Base-by-base conservation (phyloP, 306 rosid genomes). In the Vicia villosa region DNA sequence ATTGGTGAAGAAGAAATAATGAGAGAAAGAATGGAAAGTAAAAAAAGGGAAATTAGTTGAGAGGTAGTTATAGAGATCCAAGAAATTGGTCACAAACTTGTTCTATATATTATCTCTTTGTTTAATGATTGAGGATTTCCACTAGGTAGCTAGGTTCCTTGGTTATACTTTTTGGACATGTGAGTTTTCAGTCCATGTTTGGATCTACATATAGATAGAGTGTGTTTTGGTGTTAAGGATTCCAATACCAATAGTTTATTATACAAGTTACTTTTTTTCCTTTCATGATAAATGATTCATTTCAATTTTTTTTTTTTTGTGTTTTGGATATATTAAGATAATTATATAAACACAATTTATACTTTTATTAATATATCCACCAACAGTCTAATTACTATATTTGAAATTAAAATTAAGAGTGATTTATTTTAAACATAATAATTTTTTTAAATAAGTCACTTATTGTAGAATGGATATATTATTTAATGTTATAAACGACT, bases 51-150 rank as follows among this genome's bases (percentile, higher is more conserved):
- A 58, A 54, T 37, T 50, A 24, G 65, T 69, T 70, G 50, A 36
- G 73, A 42, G 68, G 68, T 38, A 56, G 77, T 59, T 66, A 72
- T 60, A 76, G 68, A 72, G 73, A 68, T 72, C 78, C 65, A 3
- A 61, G 42, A 57, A 62, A 38, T 47, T 37, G 72, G 49, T 28
- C 22, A 14, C 59, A 20, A 55, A 3, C 69, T 46, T 68, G 68
- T 67, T 76, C 8, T 6, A 34, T 7, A 34, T 34, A 16, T 16
- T 56, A 36, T 60, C 30, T 51, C 22, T 56, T 63, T 66, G 32
- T 73, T 37, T 38, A 37, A 46, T 30, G 20, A 50, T 30, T 61
- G 20, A 52, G 38, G 59, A 56, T 37, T 57, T 37, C 69, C 41
- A 16, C 67, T 37, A 37, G 43, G 12, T 32, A 61, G 63, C 67